phyloP scores from a whole-genome alignment of 2,329 filamentous ascomycete genomes.

The Curvularia spicifera region DNA sequence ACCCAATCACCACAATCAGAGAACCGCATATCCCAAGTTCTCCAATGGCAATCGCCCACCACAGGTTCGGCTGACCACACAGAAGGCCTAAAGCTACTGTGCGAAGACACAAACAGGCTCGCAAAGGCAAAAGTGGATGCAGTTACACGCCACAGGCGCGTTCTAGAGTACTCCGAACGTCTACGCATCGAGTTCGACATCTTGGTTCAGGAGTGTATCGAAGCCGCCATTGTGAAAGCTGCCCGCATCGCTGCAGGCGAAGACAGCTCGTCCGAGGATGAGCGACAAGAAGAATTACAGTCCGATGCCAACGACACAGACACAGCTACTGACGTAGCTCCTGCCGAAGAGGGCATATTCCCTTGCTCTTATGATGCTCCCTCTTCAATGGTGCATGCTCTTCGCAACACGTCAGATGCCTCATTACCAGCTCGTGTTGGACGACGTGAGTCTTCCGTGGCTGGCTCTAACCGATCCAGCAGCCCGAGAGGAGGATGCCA shows the following conservation, averaged over 20 bases:
- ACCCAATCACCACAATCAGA: slow-evolving; percentile 97
- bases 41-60: slow-evolving; percentile 96
- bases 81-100: slow-evolving; percentile 85
- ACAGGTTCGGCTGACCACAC: slow-evolving; percentile 92
- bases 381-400: slow-evolving; percentile 63
- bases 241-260: slow-evolving; percentile 85
- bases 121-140: slow-evolving; percentile 91
- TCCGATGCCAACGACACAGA: slow-evolving; percentile 53
- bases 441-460: slow-evolving; percentile 64
- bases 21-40: slow-evolving; percentile 88
- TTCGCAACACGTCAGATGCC: slow-evolving; percentile 62
- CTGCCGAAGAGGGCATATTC: slow-evolving; percentile 62
- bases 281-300: slow-evolving; percentile 54
- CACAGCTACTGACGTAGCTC: slow-evolving; percentile 22
- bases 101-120: slow-evolving; percentile 84
- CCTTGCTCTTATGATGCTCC: slow-evolving; percentile 64
- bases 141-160: slow-evolving; percentile 86
- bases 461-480: slow-evolving; percentile 81
- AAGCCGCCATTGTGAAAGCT: slow-evolving; percentile 88
- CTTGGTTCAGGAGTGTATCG: slow-evolving; percentile 93
- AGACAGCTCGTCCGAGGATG: slow-evolving; percentile 74
- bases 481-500: slow-evolving; percentile 84
- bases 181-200: slow-evolving; percentile 93
- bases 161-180: slow-evolving; percentile 94
- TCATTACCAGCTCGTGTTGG: slow-evolving; percentile 54